These are phyloP conservation scores for Sporothrix pallida DNA, from an alignment of 2,329 filamentous ascomycete species.

Conservation along the genomic window DNA sequence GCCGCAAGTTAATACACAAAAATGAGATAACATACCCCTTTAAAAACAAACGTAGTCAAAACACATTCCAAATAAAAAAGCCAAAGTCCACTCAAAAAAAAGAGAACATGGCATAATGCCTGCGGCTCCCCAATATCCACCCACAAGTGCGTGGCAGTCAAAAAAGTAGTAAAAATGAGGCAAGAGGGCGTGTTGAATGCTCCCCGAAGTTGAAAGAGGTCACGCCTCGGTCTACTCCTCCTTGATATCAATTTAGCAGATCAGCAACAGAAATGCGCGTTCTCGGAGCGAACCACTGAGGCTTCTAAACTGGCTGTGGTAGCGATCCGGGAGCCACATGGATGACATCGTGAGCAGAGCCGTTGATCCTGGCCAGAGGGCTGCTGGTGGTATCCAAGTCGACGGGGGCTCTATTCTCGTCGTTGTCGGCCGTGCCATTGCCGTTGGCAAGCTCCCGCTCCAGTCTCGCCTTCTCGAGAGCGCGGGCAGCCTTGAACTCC, in stretches of 20 bases:
- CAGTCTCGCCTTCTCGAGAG: neutral
- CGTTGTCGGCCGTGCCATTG: neutral
- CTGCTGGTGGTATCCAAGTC: neutral
- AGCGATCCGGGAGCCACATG: conserved; percentile 11
- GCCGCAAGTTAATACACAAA: neutral
- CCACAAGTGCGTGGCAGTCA: no score
- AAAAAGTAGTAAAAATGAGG: no score
- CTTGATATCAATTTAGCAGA: neutral
- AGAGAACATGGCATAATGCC: neutral
- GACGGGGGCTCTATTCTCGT: neutral
- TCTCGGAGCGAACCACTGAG: conserved; percentile 16
- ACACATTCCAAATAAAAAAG: neutral
- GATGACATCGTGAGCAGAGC: conserved; percentile 14
- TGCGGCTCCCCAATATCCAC: no score
- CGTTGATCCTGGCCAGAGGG: neutral
- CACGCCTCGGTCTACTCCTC: neutral
- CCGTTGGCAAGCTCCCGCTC: neutral
- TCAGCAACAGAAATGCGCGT: no score
- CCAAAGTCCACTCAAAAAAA: neutral
- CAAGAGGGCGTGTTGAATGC: no score
- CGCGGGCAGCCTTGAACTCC: conserved; percentile 4
- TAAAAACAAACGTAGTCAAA: neutral
- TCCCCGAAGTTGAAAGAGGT: neutral
- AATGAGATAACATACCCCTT: neutral
- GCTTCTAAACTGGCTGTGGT: conserved; percentile 17